Evolutionary conservation across 1,139 yeast genomes (phyloP), one percentile per base, ranked within the genome.

Genomic region (Diutina rugosa): DNA sequence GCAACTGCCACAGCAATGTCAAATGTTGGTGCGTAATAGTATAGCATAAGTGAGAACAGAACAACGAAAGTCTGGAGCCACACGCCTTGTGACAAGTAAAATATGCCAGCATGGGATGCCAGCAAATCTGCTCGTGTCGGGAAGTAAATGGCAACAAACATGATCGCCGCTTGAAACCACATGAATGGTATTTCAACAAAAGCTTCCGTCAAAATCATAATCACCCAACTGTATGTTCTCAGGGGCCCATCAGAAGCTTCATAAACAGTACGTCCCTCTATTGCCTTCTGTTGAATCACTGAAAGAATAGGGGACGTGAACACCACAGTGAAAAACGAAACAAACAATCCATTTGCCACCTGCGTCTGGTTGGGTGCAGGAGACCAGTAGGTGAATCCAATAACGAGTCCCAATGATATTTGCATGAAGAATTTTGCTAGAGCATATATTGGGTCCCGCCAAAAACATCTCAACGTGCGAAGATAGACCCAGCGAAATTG

Each of bases 221-320:
- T 68, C 8, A 84, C 73, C 85, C 87, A 84, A 62, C 82, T 86
- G 71, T 80, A 84, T 59, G 85, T 82, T 63, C 82, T 82, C 8
- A 87, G 81, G 59, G 79, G 76, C 55, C 81, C 77, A 64, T 84
- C 89, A 66, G 89, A 75, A 18, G 80, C 82, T 67, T 83, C 87
- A 63, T 66, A 83, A 52, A 82, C 67, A 57, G 81, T 84, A 65
- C 86, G 74, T 3, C 82, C 71, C 32, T 71, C 72, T 57, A 79
- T 74, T 9, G 85, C 84, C 55, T 67, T 66, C 29, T 63, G 68
- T 58, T 67, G 70, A 58, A 68, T 64, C 62, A 67, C 72, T 61
- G 65, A 80, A 59, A 78, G 74, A 59, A 80, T 69, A 6, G 85
- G 84, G 44, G 81, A 77, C 28, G 79, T 71, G 49, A 79, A 69